phyloP scores from a whole-genome alignment of 306 rosid species.

The Acacia crassicarpa region DNA sequence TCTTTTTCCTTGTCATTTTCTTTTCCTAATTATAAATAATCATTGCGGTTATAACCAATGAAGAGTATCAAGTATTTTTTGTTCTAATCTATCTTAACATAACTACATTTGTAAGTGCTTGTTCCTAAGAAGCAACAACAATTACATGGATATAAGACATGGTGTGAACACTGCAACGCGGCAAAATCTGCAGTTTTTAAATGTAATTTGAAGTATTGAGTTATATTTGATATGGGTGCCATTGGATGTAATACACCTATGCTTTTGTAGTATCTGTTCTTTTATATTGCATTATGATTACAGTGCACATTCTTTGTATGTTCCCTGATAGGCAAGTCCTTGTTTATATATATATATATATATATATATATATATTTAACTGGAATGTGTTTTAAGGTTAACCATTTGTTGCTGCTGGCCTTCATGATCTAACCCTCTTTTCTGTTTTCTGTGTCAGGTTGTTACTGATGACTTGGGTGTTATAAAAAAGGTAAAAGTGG shows the following conservation, averaged over 20 bases:
- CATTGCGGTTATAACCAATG: not conserved
- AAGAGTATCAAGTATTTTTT: not conserved
- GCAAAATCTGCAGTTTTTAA: not conserved
- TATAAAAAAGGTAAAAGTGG: conserved; percentile 72
- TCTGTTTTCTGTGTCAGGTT: conserved; percentile 55
- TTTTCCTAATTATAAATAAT: conserved; percentile 9
- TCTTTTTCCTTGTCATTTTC: not conserved
- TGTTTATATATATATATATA: not conserved
- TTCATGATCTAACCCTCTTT: conserved; percentile 26
- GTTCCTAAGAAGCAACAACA: not conserved
- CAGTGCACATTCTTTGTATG: conserved; percentile 27
- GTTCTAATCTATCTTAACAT: not conserved
- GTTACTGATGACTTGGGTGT: conserved; percentile 85
- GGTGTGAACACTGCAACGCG: not conserved
- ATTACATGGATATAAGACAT: not conserved
- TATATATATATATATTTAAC: too few relatives aligned
- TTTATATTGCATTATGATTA: conserved; percentile 13
- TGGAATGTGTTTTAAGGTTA: not conserved
- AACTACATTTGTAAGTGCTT: conserved; percentile 19
- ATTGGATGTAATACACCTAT: not conserved
- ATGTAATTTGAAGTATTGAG: not conserved
- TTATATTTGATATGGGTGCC: not conserved
- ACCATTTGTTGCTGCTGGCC: conserved; percentile 1
- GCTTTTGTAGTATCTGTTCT: not conserved
- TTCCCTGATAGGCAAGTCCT: conserved; percentile 3